Base-by-base conservation (phyloP, 805 yeast species). In the Starmera amethionina region DNA sequence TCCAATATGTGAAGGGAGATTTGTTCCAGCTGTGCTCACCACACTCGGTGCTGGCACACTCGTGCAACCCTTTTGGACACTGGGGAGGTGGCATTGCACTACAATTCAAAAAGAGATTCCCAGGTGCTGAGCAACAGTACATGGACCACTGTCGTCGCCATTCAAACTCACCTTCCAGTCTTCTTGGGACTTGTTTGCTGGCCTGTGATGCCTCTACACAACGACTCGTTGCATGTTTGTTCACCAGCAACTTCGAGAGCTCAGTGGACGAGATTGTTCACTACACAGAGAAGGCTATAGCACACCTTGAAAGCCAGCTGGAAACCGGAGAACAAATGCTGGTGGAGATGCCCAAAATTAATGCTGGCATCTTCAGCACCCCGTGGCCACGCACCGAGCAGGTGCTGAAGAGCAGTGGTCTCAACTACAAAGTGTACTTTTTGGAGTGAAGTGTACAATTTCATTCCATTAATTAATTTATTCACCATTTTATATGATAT, bases 11-110 rank as follows among this genome's bases (percentile, higher is more conserved):
- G 30, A 62, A 65, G 34, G 87, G 86, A 0, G 83, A 82, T 48
- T 54, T 82, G 8, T 78, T 82, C 46, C 47, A 56, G 9, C 35
- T 58, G 30, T 58, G 55, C 0, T 47, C 57, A 0, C 43, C 49
- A 5, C 66, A 71, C 1, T 54, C 77, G 0, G 63, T 82, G 3
- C 55, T 85, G 5, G 82, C 82, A 1, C 95, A 86, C 55, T 77
- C 95, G 0, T 86, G 95, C 52, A 86, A 86, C 54, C 77, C 87
- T 32, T 64, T 67, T 22, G 95, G 95, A 0, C 52, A 67, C 2
- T 86, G 95, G 95, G 93, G 93, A 4, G 90, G 85, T 4, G 96
- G 95, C 0, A 73, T 86, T 3, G 95, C 95, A 0, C 65, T 65
- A 4, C 72, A 61, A 22, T 75, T 86, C 51, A 72, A 68, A 19